Percentiles rank a stretch among this genome's conserved stretches.
phyloP scores from a whole-genome alignment of 23 red algal genomes.

The Gracilariopsis chorda region DNA sequence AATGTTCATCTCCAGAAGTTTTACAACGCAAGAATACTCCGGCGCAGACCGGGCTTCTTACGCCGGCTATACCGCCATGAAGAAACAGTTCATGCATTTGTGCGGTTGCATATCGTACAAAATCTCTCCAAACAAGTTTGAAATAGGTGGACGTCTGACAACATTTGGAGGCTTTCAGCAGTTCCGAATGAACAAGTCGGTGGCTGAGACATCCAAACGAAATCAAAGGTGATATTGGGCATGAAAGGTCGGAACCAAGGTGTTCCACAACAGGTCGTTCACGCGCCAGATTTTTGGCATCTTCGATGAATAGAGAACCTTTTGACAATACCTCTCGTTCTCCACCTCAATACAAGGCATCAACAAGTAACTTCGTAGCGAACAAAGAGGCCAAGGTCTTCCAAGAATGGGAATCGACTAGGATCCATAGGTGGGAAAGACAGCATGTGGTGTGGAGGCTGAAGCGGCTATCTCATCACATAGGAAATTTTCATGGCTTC shows the following conservation, averaged over 20 bases:
- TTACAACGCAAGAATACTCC: neutral
- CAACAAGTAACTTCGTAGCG: neutral
- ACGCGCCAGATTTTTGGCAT: neutral
- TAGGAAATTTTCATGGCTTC: conserved; percentile 54
- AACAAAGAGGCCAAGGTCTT: conserved; percentile 77
- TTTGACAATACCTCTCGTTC: conserved; percentile 79
- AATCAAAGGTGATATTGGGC: conserved; percentile 92
- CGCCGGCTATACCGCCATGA: conserved; percentile 37
- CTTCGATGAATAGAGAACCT: conserved; percentile 54
- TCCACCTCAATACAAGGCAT: conserved; percentile 57
- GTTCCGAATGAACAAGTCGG: conserved; percentile 57
- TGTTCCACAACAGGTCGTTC: conserved; percentile 33
- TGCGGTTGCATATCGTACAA: conserved; percentile 81
- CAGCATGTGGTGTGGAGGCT: conserved; percentile 43
- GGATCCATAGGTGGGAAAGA: conserved; percentile 45
- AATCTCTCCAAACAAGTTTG: conserved; percentile 95
- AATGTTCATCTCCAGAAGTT: neutral
- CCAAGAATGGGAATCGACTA: conserved; percentile 72
- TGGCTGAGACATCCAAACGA: conserved; percentile 91
- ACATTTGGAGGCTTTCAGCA: neutral
- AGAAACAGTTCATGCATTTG: conserved; percentile 44
- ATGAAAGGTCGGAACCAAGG: conserved; percentile 84
- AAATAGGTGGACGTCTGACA: conserved; percentile 61
- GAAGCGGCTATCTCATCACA: conserved; percentile 55
- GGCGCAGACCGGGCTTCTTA: conserved; percentile 13